Percentiles rank a stretch among this genome's conserved stretches.
Conservation (phyloP, 148 eudicot genomes). For the Amaranthus palmeri region DNA sequence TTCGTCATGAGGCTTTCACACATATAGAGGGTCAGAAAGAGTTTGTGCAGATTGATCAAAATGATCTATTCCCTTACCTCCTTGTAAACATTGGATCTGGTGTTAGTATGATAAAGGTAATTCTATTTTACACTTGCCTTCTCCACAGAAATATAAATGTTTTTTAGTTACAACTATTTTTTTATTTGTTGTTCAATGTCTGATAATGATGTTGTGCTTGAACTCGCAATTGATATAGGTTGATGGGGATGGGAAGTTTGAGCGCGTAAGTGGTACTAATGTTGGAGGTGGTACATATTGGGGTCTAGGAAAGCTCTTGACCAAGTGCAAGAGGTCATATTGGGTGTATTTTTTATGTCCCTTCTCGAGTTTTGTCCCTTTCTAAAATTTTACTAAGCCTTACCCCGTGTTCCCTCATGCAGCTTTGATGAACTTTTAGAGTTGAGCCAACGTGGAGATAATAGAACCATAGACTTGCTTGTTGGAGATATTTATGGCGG, state of each 20-base stretch:
- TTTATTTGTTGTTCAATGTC: neutral
- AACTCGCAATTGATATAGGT: conserved; percentile 46
- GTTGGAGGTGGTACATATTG: conserved; percentile 99
- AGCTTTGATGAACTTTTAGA: conserved; percentile 93
- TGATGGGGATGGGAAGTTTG: conserved; percentile 85
- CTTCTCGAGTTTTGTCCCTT: conserved; percentile 11
- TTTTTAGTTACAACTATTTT: neutral
- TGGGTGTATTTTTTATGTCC: neutral
- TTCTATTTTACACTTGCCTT: conserved; percentile 5
- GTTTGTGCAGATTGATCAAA: conserved; percentile 93
- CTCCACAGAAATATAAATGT: neutral
- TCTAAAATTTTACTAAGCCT: conserved; percentile 11
- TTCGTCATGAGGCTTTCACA: conserved; percentile 96
- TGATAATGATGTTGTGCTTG: neutral
- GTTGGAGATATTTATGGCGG: conserved; percentile 98
- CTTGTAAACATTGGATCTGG: conserved; percentile 98
- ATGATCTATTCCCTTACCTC: conserved; percentile 87
- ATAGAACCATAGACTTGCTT: conserved; percentile 87
- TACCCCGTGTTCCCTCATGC: conserved; percentile 13
- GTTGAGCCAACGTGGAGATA: conserved; percentile 92
- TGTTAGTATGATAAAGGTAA: conserved; percentile 96
- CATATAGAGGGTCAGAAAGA: conserved; percentile 93
- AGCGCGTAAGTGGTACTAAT: conserved; percentile 97
- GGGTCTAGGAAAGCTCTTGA: conserved; percentile 88
- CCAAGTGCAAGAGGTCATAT: conserved; percentile 85